Evolutionary conservation across 2,329 filamentous ascomycete species (phyloP).

Genomic region (Drechslerella coelobrocha): DNA sequence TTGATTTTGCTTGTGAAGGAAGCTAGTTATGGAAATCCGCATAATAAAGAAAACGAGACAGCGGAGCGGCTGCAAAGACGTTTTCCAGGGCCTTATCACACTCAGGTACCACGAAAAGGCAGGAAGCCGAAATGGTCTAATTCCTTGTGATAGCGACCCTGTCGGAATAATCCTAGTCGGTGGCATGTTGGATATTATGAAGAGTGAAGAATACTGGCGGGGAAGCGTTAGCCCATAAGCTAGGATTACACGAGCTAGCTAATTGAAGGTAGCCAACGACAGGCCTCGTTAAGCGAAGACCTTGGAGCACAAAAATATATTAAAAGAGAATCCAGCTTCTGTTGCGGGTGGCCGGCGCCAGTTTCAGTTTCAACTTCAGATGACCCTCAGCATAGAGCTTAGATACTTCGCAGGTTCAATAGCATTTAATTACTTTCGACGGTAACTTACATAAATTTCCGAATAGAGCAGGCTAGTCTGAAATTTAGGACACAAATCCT

Average conservation of each 20-base stretch:
- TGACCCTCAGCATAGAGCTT: not conserved
- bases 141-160: not conserved
- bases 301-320: not conserved
- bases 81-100: not conserved
- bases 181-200: not conserved
- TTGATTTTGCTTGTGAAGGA: too few relatives aligned
- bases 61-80: conserved; percentile 5
- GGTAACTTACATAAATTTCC: conserved; percentile 34
- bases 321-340: not conserved
- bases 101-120: conserved; percentile 9
- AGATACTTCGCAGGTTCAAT: conserved; percentile 3
- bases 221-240: not conserved
- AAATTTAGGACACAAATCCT: conserved; percentile 18
- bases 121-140: conserved; percentile 1
- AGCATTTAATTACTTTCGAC: too few relatives aligned
- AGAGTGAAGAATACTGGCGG: not conserved
- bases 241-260: not conserved
- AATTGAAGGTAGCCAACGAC: not conserved
- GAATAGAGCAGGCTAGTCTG: not conserved
- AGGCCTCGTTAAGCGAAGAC: not conserved
- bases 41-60: not conserved
- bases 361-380: not conserved
- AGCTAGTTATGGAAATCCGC: too few relatives aligned
- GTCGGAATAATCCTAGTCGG: too few relatives aligned
- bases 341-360: not conserved